A percentile compares a stretch with the other conserved stretches of the same genome.
Conservation (phyloP, 306 rosid species). For the Dryas octopetala region DNA sequence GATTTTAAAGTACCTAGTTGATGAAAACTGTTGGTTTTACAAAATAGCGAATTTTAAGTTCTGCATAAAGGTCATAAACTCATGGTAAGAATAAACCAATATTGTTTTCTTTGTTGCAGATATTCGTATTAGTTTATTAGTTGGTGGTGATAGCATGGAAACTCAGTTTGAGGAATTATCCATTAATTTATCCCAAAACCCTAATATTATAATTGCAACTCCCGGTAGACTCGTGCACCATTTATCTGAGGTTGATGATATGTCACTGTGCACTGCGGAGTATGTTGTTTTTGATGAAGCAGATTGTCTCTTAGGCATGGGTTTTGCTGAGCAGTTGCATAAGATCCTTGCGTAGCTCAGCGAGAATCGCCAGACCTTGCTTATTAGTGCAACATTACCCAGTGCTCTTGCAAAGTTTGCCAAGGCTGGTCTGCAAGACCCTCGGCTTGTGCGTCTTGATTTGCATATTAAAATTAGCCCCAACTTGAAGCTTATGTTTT, state of each 20-base stretch:
- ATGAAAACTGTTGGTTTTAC: not conserved
- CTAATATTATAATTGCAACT: slow-evolving; percentile 86
- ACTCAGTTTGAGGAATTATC: slow-evolving; percentile 81
- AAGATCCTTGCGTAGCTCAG: slow-evolving; percentile 69
- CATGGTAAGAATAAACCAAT: not conserved
- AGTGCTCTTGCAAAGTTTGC: slow-evolving; percentile 97
- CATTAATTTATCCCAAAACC: slow-evolving; percentile 77
- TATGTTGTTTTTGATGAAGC: slow-evolving; percentile 96
- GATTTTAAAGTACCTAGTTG: not conserved
- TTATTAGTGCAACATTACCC: slow-evolving; percentile 87
- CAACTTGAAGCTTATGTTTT: slow-evolving; percentile 74
- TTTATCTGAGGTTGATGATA: slow-evolving; percentile 83
- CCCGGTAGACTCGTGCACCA: slow-evolving; percentile 99
- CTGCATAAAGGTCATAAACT: not conserved
- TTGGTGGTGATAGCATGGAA: slow-evolving; percentile 98
- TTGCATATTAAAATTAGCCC: slow-evolving; percentile 86
- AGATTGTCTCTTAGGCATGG: slow-evolving; percentile 79
- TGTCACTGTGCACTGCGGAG: slow-evolving; percentile 78
- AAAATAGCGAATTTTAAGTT: not conserved
- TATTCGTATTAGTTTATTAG: slow-evolving; percentile 80
- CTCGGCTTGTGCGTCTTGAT: slow-evolving; percentile 84
- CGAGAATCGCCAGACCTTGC: slow-evolving; percentile 87
- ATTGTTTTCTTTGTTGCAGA: slow-evolving; percentile 39
- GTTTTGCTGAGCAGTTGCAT: slow-evolving; percentile 89
- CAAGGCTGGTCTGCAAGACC: slow-evolving; percentile 93